Evolutionary conservation across 352 stramenopile genomes (phyloP).

Genomic region (Elongisporangium senticosum): DNA sequence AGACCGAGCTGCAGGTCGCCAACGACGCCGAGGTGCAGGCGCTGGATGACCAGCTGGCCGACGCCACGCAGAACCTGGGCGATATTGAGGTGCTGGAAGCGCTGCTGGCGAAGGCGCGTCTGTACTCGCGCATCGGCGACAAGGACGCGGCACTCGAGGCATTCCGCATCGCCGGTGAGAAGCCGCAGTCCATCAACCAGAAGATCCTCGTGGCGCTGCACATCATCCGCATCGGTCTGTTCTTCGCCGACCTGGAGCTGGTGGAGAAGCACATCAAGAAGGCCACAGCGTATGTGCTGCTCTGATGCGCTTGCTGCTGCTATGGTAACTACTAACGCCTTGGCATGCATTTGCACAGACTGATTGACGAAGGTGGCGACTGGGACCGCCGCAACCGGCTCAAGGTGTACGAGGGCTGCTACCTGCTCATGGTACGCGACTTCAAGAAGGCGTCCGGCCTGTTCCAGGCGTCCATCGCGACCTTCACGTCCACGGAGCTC

Average conservation of each 20-base stretch:
- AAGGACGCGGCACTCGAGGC: conserved; percentile 88
- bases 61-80: conserved; percentile 94
- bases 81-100: conserved; percentile 98
- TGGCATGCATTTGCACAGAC: too few species aligned
- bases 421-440: conserved; percentile 90
- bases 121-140: conserved; percentile 92
- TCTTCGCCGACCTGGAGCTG: conserved; percentile 81
- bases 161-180: conserved; percentile 88
- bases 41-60: conserved; percentile 84
- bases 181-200: conserved; percentile 96
- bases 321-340: background rate
- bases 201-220: conserved; percentile 97
- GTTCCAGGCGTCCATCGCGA: conserved; percentile 96
- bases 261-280: conserved; percentile 87
- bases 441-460: conserved; percentile 91
- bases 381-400: conserved; percentile 98
- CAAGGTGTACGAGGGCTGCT: conserved; percentile 97
- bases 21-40: conserved; percentile 69
- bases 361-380: conserved; percentile 95
- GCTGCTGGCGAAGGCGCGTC: conserved; percentile 89
- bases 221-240: conserved; percentile 84
- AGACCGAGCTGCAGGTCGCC: conserved; percentile 42
- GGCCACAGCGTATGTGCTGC: conserved; percentile 53
- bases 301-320: background rate
- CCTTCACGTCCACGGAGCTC: conserved; percentile 97